A percentile compares a stretch with the other conserved stretches of the same genome.
phyloP scores from a whole-genome alignment of 768 basidiomycete species.

The Candolleomyces eurysporus region DNA sequence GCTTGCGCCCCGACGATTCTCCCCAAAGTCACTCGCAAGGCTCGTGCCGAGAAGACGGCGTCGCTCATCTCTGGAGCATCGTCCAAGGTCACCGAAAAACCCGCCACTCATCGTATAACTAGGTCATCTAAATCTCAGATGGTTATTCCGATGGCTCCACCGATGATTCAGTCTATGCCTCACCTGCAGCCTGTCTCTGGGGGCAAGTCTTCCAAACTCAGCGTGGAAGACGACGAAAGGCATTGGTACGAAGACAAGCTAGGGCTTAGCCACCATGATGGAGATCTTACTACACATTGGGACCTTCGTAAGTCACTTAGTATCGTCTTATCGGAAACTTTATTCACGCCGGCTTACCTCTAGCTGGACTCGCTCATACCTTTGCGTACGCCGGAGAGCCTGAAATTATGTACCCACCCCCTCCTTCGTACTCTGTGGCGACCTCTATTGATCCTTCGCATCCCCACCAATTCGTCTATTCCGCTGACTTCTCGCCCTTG shows the following conservation, averaged over 20 bases:
- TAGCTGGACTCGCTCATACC: background rate
- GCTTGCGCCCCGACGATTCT: constrained; percentile 16
- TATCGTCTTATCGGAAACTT: background rate
- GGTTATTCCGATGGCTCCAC: background rate
- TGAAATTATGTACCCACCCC: background rate
- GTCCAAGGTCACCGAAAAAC: background rate
- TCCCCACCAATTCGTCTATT: background rate
- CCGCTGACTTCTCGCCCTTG: background rate
- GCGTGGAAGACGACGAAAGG: too few relatives aligned
- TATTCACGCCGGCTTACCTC: background rate
- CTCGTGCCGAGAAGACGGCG: constrained; percentile 12
- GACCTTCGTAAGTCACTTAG: too few relatives aligned
- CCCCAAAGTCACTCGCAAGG: constrained; percentile 12
- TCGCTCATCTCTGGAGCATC: background rate
- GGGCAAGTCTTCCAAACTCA: too few relatives aligned
- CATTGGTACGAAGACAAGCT: too few relatives aligned
- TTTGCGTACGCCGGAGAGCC: background rate
- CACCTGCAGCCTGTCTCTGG: too few relatives aligned
- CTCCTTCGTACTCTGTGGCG: background rate
- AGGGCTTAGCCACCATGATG: too few relatives aligned
- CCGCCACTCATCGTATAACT: background rate
- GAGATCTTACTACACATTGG: too few relatives aligned
- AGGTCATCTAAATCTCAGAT: background rate
- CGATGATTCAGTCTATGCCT: background rate
- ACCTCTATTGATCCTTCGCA: background rate